Evolutionary conservation across 2,329 filamentous ascomycete genomes (phyloP), one percentile per base, ranked within the genome.

Genomic region (Pseudocercospora cruenta): DNA sequence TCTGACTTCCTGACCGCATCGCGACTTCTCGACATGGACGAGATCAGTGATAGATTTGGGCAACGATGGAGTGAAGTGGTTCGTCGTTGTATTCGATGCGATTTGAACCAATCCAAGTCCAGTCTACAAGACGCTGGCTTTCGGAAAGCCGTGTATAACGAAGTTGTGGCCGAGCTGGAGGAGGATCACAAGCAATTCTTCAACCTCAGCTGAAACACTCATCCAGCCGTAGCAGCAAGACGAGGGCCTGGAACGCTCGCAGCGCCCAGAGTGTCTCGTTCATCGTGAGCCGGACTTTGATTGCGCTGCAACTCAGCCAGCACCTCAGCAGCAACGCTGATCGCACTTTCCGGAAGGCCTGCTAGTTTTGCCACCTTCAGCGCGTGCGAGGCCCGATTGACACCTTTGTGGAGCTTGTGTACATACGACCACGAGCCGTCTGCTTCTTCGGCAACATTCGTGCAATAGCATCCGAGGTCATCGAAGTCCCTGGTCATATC

Each of bases 281-380:
- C 4, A 39, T 39, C 14, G 36, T 7, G 14, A n/a, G 14, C 16
- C 36, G 14, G 1, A 7, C 19, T n/a, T 19, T 22, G 58, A 36
- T 54, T 9, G 10, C 58, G 58, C 26, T 66, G 64, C 53, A 70
- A 60, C 39, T 67, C 59, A 64, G 59, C 53, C 26, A 93, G 80
- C 8, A 92, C 84, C 43, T 82, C 78, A 60, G 79, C 82, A 5
- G 94, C 94, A 69, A 92, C 82, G 22, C 82, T 80, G 62, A 97
- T 87, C 3, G 90, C 92, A 53, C 84, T 82, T 66, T 89, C 87
- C 0, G 94, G 94, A 72, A 97, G 74, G 1, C 82, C 94, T 5
- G 95, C 96, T 71, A 98, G 81, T 69, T 86, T 86, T 1, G 95
- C 95, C n/a, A 99, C 95, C 76, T 97, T 98, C 66, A 99, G 82